A percentile compares a stretch with the other conserved stretches of the same genome.
phyloP scores from a whole-genome alignment of 441 rosid genomes.

The Adansonia gregorii region DNA sequence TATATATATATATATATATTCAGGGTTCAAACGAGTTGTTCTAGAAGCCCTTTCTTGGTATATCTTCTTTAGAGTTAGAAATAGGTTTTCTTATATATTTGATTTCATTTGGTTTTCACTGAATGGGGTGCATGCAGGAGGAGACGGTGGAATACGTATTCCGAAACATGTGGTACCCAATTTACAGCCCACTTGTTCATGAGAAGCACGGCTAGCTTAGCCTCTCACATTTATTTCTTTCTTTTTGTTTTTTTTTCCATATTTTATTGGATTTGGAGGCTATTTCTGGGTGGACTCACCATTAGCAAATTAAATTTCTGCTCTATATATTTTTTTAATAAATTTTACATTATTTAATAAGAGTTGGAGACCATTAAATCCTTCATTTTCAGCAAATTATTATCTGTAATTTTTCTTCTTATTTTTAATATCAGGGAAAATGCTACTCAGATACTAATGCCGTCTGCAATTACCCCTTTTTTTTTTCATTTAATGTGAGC shows the following conservation, averaged over 20 bases:
- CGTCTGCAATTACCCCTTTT: too few relatives aligned
- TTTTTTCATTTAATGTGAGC: too few relatives aligned
- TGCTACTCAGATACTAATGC: too few relatives aligned
- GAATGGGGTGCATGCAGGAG: slow-evolving; percentile 49
- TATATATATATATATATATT: neutral
- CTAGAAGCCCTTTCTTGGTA: neutral
- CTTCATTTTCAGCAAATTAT: neutral
- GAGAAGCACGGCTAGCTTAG: slow-evolving; percentile 51
- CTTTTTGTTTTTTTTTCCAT: neutral
- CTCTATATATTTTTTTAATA: neutral
- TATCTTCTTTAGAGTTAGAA: neutral
- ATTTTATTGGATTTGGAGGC: neutral
- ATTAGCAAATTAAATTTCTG: too few relatives aligned
- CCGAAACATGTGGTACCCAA: slow-evolving; percentile 86
- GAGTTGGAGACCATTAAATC: neutral
- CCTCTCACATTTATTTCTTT: neutral
- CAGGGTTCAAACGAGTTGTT: neutral
- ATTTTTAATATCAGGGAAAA: neutral
- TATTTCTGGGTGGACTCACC: neutral
- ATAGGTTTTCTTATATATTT: neutral
- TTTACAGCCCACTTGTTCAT: slow-evolving; percentile 91
- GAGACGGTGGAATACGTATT: slow-evolving; percentile 70
- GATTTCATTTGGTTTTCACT: neutral
- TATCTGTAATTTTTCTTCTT: neutral
- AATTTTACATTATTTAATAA: neutral